These are phyloP conservation scores for Leptosphaerulina australis DNA, from an alignment of 2,329 filamentous ascomycete genomes.

Conservation along the genomic window DNA sequence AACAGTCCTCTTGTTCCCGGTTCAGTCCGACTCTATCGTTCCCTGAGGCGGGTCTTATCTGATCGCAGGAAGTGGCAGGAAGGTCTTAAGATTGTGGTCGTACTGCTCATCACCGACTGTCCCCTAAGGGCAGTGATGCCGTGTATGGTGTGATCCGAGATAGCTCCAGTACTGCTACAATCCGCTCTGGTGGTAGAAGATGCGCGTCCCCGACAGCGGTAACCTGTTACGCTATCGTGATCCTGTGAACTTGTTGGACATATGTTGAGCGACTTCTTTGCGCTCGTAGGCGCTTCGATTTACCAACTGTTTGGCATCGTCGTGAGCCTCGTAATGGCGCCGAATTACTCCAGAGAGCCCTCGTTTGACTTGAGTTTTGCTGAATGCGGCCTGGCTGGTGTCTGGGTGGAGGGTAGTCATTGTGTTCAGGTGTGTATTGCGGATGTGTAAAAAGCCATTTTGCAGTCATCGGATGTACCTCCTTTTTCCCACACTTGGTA, in stretches of 20 bases:
- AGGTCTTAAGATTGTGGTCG: too few relatives aligned
- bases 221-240: too few relatives aligned
- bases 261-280: constrained; percentile 25
- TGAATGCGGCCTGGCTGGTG: constrained; percentile 22
- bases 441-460: background rate
- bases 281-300: constrained; percentile 6
- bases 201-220: too few relatives aligned
- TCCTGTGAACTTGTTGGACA: constrained; percentile 39
- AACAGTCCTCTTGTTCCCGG: too few relatives aligned
- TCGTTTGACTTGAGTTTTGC: constrained; percentile 9
- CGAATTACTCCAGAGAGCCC: constrained; percentile 9
- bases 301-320: background rate
- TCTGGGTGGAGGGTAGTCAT: constrained; percentile 15
- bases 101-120: too few relatives aligned
- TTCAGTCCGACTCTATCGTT: too few relatives aligned
- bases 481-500: constrained; percentile 25
- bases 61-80: too few relatives aligned
- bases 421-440: background rate
- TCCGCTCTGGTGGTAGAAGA: too few relatives aligned
- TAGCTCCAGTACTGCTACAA: too few relatives aligned
- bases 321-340: background rate
- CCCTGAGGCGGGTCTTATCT: too few relatives aligned
- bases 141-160: too few relatives aligned
- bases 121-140: too few relatives aligned
- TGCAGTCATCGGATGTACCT: constrained; percentile 28